Percentiles rank a stretch among this genome's conserved stretches.
phyloP scores from a whole-genome alignment of 768 basidiomycete genomes.

The Pulveroboletus ravenelii region DNA sequence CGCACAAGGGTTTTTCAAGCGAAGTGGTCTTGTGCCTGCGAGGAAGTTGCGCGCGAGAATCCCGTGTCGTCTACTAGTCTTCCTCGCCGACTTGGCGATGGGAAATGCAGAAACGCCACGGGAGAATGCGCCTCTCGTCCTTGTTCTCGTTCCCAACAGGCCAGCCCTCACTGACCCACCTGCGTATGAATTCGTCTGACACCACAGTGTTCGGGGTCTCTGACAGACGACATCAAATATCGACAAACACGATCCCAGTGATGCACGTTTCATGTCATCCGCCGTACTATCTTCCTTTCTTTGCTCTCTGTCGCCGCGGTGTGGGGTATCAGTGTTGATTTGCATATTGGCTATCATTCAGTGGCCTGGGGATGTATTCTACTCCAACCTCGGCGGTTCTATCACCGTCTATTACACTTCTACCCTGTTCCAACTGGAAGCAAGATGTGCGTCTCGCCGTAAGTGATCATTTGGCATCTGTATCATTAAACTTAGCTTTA shows the following conservation, averaged over 20 bases:
- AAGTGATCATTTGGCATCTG: neutral
- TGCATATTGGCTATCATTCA: neutral
- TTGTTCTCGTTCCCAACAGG: neutral
- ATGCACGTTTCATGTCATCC: neutral
- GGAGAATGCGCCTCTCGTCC: neutral
- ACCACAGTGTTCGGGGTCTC: slow-evolving; percentile 1
- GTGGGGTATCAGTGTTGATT: neutral
- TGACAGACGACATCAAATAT: neutral
- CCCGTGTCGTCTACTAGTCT: neutral
- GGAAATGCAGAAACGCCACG: neutral
- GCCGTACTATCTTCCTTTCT: neutral
- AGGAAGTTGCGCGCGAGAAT: slow-evolving; percentile 5
- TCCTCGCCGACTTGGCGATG: neutral
- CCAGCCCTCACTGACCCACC: too few relatives aligned
- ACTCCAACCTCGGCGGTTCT: neutral
- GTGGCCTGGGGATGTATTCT: neutral
- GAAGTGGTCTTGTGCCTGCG: neutral
- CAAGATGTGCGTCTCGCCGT: neutral
- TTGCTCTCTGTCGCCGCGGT: neutral
- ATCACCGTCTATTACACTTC: too few relatives aligned
- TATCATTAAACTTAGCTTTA: slow-evolving; percentile 11
- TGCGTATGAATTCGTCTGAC: too few relatives aligned
- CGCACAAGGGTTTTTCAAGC: too few relatives aligned
- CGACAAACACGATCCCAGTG: neutral
- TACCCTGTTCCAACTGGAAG: too few relatives aligned